Evolutionary conservation across 495 filamentous ascomycete genomes (phyloP).

Genomic region (Penicillium coprophilum): DNA sequence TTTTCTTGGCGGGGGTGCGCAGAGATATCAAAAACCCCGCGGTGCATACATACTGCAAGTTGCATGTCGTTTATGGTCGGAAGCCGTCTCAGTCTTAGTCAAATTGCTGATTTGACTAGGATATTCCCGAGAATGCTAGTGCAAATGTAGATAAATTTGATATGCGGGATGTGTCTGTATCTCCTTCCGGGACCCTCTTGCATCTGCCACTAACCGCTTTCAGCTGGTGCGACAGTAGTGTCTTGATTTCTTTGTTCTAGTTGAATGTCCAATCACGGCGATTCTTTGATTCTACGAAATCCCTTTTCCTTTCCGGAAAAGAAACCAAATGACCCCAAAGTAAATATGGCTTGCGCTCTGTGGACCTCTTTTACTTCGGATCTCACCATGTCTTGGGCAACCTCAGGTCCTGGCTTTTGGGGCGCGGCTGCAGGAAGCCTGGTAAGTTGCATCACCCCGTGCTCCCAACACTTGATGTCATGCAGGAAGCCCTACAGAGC

Average conservation of each 20-base stretch:
- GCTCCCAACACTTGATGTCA: slow-evolving; percentile 12
- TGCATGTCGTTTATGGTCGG: slow-evolving; percentile 37
- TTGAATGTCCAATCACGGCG: background rate
- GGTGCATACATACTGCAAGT: slow-evolving; percentile 48
- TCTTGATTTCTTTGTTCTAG: background rate
- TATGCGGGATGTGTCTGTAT: background rate
- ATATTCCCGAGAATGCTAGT: background rate
- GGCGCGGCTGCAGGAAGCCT: slow-evolving; percentile 19
- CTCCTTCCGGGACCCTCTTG: background rate
- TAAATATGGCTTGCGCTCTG: slow-evolving; percentile 14
- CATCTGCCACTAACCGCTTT: slow-evolving; percentile 1
- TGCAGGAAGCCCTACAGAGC: slow-evolving; percentile 17
- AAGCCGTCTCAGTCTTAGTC: slow-evolving; percentile 23
- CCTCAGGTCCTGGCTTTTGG: slow-evolving; percentile 17
- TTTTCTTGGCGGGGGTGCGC: slow-evolving; percentile 54
- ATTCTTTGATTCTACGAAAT: no score
- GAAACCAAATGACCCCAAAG: background rate
- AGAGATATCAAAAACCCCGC: slow-evolving; percentile 51
- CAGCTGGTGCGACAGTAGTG: background rate
- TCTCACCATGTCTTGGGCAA: slow-evolving; percentile 14
- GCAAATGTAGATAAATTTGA: background rate
- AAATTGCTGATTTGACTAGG: slow-evolving; percentile 17
- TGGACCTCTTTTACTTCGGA: slow-evolving; percentile 4
- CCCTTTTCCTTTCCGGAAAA: no score
- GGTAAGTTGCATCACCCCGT: slow-evolving; percentile 27